phyloP scores from a whole-genome alignment of 306 rosid species.

The Fragaria vesca region DNA sequence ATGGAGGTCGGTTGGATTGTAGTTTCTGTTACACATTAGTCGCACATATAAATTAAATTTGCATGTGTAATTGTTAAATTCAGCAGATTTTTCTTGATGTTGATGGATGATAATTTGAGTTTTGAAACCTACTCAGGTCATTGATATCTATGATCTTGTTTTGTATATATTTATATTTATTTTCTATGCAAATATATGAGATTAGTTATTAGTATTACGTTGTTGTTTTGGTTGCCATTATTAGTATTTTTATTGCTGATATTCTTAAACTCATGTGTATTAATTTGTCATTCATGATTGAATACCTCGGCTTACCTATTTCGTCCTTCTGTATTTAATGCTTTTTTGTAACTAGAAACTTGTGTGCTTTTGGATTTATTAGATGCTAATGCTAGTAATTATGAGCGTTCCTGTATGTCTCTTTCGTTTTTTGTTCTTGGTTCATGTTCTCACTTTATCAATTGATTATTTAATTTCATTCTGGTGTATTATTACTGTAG shows the following conservation, averaged over 20 bases:
- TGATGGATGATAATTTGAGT: neutral
- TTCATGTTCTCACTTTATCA: neutral
- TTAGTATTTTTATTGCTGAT: neutral
- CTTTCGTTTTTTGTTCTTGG: neutral
- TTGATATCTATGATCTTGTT: neutral
- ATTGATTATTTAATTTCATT: neutral
- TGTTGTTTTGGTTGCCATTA: neutral
- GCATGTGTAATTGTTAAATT: neutral
- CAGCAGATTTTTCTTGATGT: neutral
- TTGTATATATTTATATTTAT: neutral
- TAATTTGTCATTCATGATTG: neutral
- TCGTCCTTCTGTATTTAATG: neutral
- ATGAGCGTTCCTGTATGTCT: neutral
- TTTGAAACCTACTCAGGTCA: neutral
- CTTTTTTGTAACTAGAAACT: neutral
- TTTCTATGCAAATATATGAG: neutral
- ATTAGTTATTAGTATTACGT: neutral
- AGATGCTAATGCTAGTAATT: neutral
- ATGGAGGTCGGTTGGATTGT: constrained; percentile 55
- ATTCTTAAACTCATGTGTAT: neutral
- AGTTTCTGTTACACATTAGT: neutral
- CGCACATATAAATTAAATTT: neutral
- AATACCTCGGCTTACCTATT: neutral
- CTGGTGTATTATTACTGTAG: constrained; percentile 35
- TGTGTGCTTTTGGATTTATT: neutral